A percentile compares a stretch with the other conserved stretches of the same genome.
Evolutionary conservation across 176 grass and related monocot genomes (phyloP).

Genomic region (Rhynchospora pubera): DNA sequence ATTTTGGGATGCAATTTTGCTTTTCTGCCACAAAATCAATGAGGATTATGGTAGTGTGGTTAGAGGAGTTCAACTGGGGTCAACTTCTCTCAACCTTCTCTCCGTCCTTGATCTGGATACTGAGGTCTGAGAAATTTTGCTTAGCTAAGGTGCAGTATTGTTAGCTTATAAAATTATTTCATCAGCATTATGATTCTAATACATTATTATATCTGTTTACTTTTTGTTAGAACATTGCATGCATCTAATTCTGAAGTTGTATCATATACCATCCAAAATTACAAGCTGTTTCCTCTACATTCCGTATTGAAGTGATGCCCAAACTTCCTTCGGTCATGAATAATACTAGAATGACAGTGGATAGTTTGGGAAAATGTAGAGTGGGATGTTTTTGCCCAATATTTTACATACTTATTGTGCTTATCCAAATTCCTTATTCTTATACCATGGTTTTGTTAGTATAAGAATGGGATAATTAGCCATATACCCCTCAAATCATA

Average conservation of each 20-base stretch:
- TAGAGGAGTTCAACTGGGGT: slow-evolving; percentile 80
- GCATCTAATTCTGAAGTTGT: background rate
- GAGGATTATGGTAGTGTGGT: slow-evolving; percentile 66
- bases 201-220: background rate
- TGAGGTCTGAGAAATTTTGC: slow-evolving; percentile 41
- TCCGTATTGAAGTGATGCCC: background rate
- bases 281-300: background rate
- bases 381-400: background rate
- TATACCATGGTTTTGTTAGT: too few species aligned
- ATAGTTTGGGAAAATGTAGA: background rate
- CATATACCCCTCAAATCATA: too few species aligned
- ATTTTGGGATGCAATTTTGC: slow-evolving; percentile 91
- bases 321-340: background rate
- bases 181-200: background rate
- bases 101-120: slow-evolving; percentile 59
- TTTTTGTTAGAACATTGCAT: background rate
- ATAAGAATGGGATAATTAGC: too few species aligned
- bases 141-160: background rate
- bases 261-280: background rate
- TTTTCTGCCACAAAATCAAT: slow-evolving; percentile 82
- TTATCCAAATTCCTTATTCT: too few species aligned
- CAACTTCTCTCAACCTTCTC: slow-evolving; percentile 68
- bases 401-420: background rate
- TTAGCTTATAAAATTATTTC: background rate
- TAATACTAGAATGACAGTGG: background rate